These are phyloP conservation scores for Trypanosoma caninum DNA, from an alignment of 208 protist species.

Conservation along the genomic window DNA sequence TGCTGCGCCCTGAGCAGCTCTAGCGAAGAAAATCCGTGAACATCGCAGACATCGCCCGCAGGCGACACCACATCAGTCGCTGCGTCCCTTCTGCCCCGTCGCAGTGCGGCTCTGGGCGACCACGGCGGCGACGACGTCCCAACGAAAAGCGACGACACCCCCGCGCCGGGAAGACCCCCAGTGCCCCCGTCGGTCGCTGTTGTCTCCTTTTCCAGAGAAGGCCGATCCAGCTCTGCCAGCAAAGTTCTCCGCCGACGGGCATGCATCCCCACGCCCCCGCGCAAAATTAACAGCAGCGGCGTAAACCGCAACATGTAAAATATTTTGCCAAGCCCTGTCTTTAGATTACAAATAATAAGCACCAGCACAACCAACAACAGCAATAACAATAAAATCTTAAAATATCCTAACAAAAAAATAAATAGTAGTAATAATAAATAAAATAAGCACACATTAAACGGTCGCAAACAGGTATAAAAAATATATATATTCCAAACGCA, in stretches of 20 bases:
- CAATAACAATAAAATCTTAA: constrained; percentile 1
- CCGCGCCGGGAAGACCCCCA: too few relatives aligned
- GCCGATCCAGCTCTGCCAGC: constrained; percentile 16
- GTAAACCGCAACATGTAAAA: constrained; percentile 5
- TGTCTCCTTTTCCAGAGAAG: background rate
- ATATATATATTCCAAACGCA: too few relatives aligned
- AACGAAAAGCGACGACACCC: background rate
- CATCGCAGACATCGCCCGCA: background rate
- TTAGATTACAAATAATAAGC: background rate
- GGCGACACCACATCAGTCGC: too few relatives aligned
- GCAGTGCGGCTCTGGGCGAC: background rate
- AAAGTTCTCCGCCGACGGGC: constrained; percentile 12
- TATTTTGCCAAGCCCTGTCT: background rate
- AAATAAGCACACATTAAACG: too few relatives aligned
- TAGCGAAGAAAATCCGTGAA: background rate
- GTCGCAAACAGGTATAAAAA: too few relatives aligned
- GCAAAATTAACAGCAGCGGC: background rate
- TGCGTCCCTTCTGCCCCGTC: too few relatives aligned
- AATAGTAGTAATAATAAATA: too few relatives aligned
- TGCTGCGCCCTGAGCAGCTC: constrained; percentile 22
- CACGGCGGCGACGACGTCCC: background rate
- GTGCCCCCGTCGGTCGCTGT: background rate
- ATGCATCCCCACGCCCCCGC: background rate
- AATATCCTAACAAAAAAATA: too few relatives aligned
- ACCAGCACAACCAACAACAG: background rate